phyloP scores from a whole-genome alignment of 352 stramenopile genomes.

The Globisporangium sylvaticum region DNA sequence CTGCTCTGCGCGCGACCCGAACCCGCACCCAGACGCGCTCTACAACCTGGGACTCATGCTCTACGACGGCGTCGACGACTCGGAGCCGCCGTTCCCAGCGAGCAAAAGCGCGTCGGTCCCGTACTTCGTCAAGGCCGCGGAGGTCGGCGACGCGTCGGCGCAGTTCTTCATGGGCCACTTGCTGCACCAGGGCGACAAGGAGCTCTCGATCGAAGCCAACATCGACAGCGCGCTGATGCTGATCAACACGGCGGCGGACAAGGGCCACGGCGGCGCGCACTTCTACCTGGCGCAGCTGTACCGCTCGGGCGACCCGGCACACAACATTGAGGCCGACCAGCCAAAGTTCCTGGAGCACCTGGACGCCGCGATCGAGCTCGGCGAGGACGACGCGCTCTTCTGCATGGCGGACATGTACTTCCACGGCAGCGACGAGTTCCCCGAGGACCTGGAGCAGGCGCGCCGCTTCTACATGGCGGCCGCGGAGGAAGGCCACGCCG shows the following conservation, averaged over 20 bases:
- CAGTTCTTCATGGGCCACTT: constrained; percentile 87
- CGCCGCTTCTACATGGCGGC: constrained; percentile 65
- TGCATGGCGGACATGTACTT: constrained; percentile 88
- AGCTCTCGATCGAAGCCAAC: constrained; percentile 62
- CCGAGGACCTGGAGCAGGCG: constrained; percentile 64
- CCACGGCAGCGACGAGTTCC: constrained; percentile 75
- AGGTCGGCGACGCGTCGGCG: constrained; percentile 69
- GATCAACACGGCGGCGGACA: constrained; percentile 65
- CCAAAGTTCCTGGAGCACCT: constrained; percentile 64
- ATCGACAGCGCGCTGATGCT: constrained; percentile 66
- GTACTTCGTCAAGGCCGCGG: constrained; percentile 77
- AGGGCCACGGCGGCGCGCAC: constrained; percentile 64
- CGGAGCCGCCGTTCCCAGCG: constrained; percentile 53
- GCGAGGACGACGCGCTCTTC: constrained; percentile 72
- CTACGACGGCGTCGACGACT: constrained; percentile 68
- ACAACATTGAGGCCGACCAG: constrained; percentile 40
- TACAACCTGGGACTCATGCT: constrained; percentile 84
- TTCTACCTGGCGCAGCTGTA: constrained; percentile 89
- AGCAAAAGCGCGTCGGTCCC: constrained; percentile 59
- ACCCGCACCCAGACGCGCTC: constrained; percentile 72
- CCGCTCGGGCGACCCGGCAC: constrained; percentile 60
- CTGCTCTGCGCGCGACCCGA: constrained; percentile 35
- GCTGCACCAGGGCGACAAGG: constrained; percentile 70
- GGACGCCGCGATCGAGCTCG: constrained; percentile 51
- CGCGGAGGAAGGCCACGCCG: constrained; percentile 56